Evolutionary conservation across 2,329 filamentous ascomycete genomes (phyloP), one percentile per base, ranked within the genome.

Genomic region (Aspergillus neoniger): DNA sequence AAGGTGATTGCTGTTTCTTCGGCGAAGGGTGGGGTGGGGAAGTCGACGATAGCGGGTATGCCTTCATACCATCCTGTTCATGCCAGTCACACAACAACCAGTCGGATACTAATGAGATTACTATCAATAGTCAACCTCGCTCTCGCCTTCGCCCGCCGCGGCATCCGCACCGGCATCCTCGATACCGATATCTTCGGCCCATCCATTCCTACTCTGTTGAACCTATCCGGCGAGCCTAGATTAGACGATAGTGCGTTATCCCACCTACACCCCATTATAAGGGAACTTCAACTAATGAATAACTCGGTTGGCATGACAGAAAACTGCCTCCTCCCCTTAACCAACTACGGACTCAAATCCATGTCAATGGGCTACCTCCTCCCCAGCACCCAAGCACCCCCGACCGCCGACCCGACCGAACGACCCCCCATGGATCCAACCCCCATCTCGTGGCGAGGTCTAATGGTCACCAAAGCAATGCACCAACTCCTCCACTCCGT

Each of bases 151-250:
- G 92, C 94, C 2, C 87, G 90, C 44, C 86, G 87, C 59, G 94
- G 94, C 15, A 86, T 93, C 65, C 86, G 91, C 58, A 86, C 90
- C 3, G 95, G 95, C 2, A 93, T 99, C 62, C 83, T 99, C 17
- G 95, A 99, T 74, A 92, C 93, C 0, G 95, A 99, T 74, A 96
- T 99, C 71, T 99, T 98, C 74, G 95, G 95, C 0, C 95, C 95
- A 0, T 96, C 92, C 0, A 91, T 99, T 63, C 95, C 95, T 0
- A 97, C 92, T 0, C 82, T 99, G 0, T 86, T 99, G 59, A 88
- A 94, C 67, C 83, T 98, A 4, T 86, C 87, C 3, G 90, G 89
- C 14, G 90, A 95, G 72, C 92, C 92, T 2, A 82, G 89, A 59
- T 78, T 96, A 61, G 91, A 91, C 32, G 76, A 82, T 56, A 88